Evolutionary conservation across 1,284 basidiomycete genomes (phyloP), one percentile per base, ranked within the genome.

Genomic region (Gymnopus androsaceus): DNA sequence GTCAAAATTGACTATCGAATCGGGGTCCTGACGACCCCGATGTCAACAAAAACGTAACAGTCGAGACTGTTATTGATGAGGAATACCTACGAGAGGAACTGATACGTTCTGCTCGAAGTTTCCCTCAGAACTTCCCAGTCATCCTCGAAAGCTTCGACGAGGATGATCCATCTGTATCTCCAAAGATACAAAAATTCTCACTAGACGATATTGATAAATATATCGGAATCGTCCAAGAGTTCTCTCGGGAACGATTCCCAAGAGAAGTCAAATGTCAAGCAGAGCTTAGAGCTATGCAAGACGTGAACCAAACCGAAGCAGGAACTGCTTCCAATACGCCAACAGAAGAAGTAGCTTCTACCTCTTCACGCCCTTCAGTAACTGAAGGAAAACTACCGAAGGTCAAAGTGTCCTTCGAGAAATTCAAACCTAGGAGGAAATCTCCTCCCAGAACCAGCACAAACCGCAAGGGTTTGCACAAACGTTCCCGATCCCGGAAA

Each of bases 221-320:
- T 28, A 19, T 47, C 17, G 52, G 47, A 37, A 44, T 54, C 7
- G 23, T 54, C 5, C 52, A 54, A 33, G 52, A 54, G 25, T 54
- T 54, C 28, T 46, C 51, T 4, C 4, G 42, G n/a, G 27, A 45
- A 23, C 25, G n/a, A 30, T 14, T 37, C 21, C 48, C 34, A 21
- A 4, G 21, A 7, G 37, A 21, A 21, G 12, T 37, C 17, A 9
- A 41, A 17, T 6, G 8, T 6, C 38, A 41, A 41, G n/a, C 15
- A 25, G 12, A 45, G 23, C 7, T 25, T 7, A 28, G 37, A 25
- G 21, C 36, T 17, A 15, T 9, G n/a, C n/a, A 11, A 2, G 19
- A 40, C 7, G 4, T 41, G 2, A 12, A 52, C 28, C 25, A 40
- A 17, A 17, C 23, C 25, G 6, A 8, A 40, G 7, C 11, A 11